Evolutionary conservation across 768 basidiomycete genomes (phyloP), one percentile per base, ranked within the genome.

Genomic region (Pisolithus microcarpus): DNA sequence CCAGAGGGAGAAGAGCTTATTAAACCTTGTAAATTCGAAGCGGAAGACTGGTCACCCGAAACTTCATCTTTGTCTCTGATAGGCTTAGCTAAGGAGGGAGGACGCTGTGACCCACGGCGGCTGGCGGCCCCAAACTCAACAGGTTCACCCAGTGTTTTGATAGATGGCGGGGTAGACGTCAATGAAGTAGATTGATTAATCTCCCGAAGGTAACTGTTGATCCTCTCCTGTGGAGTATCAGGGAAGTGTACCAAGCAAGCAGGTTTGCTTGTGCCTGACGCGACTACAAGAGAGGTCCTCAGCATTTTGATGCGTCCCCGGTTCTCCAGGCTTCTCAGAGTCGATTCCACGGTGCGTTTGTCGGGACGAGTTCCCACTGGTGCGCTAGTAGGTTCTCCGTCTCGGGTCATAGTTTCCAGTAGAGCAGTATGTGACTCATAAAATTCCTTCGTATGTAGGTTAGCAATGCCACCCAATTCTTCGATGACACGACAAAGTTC

Each of bases 401-500:
- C 75, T 44, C 75, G 70, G 7, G 74, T 62, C 60, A 89, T 70
- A 7, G 68, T 61, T 44, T 82, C 78, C 1, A 91, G 62, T n/a
- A 90, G 69, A 19, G 75, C 74, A 46, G 76, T 72, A 57, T 91
- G 86, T 11, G 75, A 78, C 40, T 85, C 83, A 49, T 75, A 78
- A 58, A 91, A 77, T 53, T 89, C 85, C 58, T 82, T 87, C 23
- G 77, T 74, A 52, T 81, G 78, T 11, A 78, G 71, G 57, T 84
- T 84, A 42, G 77, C 68, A 38, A 91, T 78, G 1, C 90, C 91
- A 7, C 84, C 84, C 47, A 77, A 67, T 21, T 71, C 74, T 50
- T 81, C 75, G n/a, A 91, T 66, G 19, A 87, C 75, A 28, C 78
- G 80, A 49, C 82, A 61, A 44, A 92, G 64, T 64, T 93, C 91